Evolutionary conservation across 129 eudicot species (phyloP).

Genomic region (Deinandra increscens): DNA sequence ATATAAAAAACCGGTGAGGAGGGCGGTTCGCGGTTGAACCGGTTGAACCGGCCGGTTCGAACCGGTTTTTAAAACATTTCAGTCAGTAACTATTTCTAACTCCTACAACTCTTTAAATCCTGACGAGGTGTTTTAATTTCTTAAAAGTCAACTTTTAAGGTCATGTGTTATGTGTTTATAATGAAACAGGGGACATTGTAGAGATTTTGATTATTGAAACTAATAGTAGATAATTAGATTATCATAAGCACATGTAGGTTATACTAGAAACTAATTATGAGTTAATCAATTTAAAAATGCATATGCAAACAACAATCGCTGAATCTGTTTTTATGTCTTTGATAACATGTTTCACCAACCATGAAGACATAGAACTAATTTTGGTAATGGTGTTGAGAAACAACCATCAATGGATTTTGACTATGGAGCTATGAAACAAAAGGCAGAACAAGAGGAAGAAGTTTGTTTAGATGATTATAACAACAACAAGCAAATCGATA

Average conservation of each 20-base stretch:
- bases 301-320: neutral
- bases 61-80: no score
- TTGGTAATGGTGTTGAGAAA: slow-evolving; percentile 43
- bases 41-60: no score
- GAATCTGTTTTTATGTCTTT: neutral
- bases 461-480: slow-evolving; percentile 28
- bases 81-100: slow-evolving; percentile 55
- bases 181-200: no score
- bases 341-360: no score
- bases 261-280: neutral
- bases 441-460: slow-evolving; percentile 29
- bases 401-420: slow-evolving; percentile 35
- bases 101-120: neutral
- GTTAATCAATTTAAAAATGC: neutral
- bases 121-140: no score
- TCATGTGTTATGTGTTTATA: neutral
- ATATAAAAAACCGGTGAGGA: no score
- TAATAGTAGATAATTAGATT: neutral
- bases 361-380: slow-evolving; percentile 59
- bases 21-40: no score
- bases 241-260: neutral
- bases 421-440: slow-evolving; percentile 33
- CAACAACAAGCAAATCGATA: slow-evolving; percentile 24
- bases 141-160: neutral
- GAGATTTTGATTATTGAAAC: no score